Evolutionary conservation across 164 flowering plant genomes (phyloP).

Genomic region (Litsea cubeba): DNA sequence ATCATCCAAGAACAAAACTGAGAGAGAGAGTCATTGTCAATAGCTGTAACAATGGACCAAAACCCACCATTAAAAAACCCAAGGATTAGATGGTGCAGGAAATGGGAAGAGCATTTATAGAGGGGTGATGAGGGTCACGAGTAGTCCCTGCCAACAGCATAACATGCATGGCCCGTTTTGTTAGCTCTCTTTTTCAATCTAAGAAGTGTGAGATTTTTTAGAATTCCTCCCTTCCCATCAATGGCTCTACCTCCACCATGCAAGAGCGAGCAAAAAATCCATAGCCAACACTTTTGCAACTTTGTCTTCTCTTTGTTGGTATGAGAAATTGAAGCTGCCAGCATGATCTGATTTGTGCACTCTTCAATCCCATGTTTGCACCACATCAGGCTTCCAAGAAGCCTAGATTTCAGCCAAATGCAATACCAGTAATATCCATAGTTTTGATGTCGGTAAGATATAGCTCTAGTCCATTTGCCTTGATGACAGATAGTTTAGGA

Average conservation of each 20-base stretch:
- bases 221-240: neutral
- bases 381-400: neutral
- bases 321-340: constrained; percentile 84
- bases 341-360: constrained; percentile 64
- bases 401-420: too few relatives aligned
- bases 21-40: constrained; percentile 1
- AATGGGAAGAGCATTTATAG: constrained; percentile 3
- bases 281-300: neutral
- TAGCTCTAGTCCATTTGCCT: too few relatives aligned
- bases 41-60: constrained; percentile 1
- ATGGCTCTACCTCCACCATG: neutral
- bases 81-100: neutral
- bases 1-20: neutral
- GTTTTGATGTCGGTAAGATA: too few relatives aligned
- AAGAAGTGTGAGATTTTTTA: neutral
- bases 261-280: neutral
- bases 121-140: constrained; percentile 4
- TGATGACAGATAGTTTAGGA: too few relatives aligned
- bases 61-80: neutral
- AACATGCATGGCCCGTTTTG: constrained; percentile 3
- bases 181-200: neutral
- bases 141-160: neutral
- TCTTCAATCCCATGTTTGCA: constrained; percentile 3
- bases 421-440: too few relatives aligned
- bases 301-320: constrained; percentile 33